phyloP scores from a whole-genome alignment of 306 rosid species.

The Canavalia ensiformis region DNA sequence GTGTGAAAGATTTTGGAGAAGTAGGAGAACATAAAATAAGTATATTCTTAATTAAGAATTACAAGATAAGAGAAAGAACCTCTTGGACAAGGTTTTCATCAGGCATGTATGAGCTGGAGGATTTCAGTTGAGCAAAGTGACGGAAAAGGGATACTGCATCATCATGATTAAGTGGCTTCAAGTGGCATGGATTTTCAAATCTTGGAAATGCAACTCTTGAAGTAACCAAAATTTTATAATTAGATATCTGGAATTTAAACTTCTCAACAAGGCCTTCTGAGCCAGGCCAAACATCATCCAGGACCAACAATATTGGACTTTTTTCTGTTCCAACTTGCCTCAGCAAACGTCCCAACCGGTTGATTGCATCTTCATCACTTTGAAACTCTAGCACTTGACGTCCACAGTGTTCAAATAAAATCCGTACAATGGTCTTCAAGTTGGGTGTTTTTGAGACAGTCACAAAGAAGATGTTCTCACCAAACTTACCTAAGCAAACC shows the following conservation, averaged over 20 bases:
- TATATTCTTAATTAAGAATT: background rate
- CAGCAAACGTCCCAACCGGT: slow-evolving; percentile 46
- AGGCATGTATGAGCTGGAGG: slow-evolving; percentile 34
- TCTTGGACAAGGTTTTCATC: slow-evolving; percentile 46
- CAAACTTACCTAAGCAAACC: slow-evolving; percentile 52
- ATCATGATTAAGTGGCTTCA: slow-evolving; percentile 49
- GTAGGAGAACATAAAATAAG: background rate
- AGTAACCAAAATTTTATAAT: slow-evolving; percentile 71
- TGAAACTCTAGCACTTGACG: slow-evolving; percentile 43
- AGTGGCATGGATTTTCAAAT: slow-evolving; percentile 40
- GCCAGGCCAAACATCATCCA: slow-evolving; percentile 75
- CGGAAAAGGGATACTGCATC: slow-evolving; percentile 60
- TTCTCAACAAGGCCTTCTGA: slow-evolving; percentile 58
- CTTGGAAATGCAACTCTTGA: slow-evolving; percentile 60
- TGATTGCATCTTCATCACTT: slow-evolving; percentile 50
- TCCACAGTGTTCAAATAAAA: slow-evolving; percentile 50
- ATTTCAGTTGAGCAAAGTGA: slow-evolving; percentile 49
- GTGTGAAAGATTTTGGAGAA: background rate
- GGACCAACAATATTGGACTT: slow-evolving; percentile 57
- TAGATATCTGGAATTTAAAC: slow-evolving; percentile 44
- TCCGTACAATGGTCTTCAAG: slow-evolving; percentile 53
- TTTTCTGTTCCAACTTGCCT: slow-evolving; percentile 15
- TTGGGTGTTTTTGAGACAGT: slow-evolving; percentile 52
- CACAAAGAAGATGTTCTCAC: slow-evolving; percentile 57
- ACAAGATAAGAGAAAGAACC: slow-evolving; percentile 45